A percentile compares a stretch with the other conserved stretches of the same genome.
Conservation (phyloP, 2,329 filamentous ascomycete species). For the Drechslera avenae region DNA sequence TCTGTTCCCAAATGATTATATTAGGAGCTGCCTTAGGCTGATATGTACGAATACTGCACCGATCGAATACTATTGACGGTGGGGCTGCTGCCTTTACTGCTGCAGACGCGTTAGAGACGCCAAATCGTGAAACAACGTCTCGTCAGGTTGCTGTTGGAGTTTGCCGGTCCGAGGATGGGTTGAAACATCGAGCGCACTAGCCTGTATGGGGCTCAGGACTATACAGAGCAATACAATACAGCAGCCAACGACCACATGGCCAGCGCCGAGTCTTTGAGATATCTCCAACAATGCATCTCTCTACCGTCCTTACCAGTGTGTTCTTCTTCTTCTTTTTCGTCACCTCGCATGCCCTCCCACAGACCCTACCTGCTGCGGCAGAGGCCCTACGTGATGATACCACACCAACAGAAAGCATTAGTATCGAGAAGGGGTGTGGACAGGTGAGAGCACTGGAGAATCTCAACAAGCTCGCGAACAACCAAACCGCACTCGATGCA, state of each 20-base stretch:
- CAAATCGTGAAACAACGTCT: constrained; percentile 4
- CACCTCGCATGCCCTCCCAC: not conserved
- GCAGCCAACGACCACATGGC: not conserved
- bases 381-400: too few species aligned
- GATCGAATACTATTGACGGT: not conserved
- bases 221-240: not conserved
- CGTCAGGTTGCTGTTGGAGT: not conserved
- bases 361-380: not conserved
- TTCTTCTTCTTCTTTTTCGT: not conserved
- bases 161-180: not conserved
- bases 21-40: not conserved
- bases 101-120: not conserved
- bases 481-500: constrained; percentile 33
- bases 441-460: constrained; percentile 26
- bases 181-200: constrained; percentile 20
- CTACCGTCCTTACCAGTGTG: not conserved
- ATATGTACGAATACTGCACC: not conserved
- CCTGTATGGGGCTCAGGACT: too few species aligned
- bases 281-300: not conserved
- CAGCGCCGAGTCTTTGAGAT: too few species aligned
- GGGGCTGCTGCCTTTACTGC: not conserved
- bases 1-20: not conserved
- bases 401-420: not conserved
- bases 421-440: constrained; percentile 21
- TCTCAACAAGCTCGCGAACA: constrained; percentile 32